Base-by-base conservation (phyloP, 176 grass and related monocot species). In the Cocos nucifera region DNA sequence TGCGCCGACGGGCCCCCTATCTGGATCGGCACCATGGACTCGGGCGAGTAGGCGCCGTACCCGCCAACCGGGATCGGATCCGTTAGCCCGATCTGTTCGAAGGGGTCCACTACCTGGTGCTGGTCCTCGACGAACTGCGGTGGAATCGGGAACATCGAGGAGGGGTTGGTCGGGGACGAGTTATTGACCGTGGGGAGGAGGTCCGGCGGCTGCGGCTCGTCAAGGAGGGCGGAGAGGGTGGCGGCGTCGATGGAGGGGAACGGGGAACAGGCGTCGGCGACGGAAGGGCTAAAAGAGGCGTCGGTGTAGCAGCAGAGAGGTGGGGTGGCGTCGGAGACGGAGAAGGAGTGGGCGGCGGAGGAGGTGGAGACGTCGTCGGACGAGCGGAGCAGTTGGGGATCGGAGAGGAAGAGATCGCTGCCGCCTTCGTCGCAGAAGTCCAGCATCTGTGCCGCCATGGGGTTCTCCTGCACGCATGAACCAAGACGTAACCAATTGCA, bases 221-320 rank as follows among this genome's bases (percentile, higher is more conserved):
- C 82, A 51, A 98, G 77, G 39, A 92, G 56, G 24, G 81, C 79
- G 0, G 81, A 73, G 49, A 98, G 51, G 25, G 51, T 3, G 49
- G 22, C 16, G 63, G 63, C 48, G 57, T 97, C 4, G 21, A 24
- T 48, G 51, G 22, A 15, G 52, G 18, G 17, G 8, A 53, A 25
- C 17, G 64, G 29, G 23, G 50, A 66, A 17, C 82, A 78, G 22
- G 17, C 17, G 62, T 65, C 24, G 19, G 19, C 4, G 30, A 6
- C 21, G 17, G 23, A 64, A 59, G 56, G 35, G 10, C 35, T 44
- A 1, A 44, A 44, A 9, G 10, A 44, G 35, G 35, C 74, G 1
- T 73, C 81, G 48, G 83, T 69, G 65, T n/a, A 32, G 26, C 51
- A 19, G 21, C 3, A 29, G 22, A 6, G 26, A 3, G 14, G 65